Evolutionary conservation across 192 early-diverging fungal species (phyloP).

Genomic region (Linnemannia schmuckeri): DNA sequence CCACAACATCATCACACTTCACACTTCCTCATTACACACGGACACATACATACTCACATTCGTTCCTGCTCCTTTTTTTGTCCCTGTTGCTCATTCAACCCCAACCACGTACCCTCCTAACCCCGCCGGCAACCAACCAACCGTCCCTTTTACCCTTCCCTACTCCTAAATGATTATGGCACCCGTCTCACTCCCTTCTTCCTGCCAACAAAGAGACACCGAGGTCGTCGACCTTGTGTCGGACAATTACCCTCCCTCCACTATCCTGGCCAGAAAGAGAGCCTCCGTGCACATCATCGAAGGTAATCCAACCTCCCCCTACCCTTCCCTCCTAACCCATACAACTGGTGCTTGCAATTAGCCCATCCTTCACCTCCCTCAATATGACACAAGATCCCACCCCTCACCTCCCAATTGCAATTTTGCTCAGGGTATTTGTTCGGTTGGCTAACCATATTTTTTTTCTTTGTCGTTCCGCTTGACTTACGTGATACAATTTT

Average conservation of each 20-base stretch:
- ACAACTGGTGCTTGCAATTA: too few relatives aligned
- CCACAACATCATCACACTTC: neutral
- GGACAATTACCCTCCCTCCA: neutral
- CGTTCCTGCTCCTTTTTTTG: neutral
- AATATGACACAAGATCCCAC: too few relatives aligned
- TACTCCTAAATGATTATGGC: neutral
- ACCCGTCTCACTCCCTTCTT: neutral
- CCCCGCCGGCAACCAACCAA: neutral
- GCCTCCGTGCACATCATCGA: slow-evolving; percentile 28
- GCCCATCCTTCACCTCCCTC: neutral
- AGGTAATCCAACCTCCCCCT: slow-evolving; percentile 17
- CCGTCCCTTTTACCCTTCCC: neutral
- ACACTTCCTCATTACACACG: neutral
- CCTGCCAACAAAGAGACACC: neutral
- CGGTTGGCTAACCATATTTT: neutral
- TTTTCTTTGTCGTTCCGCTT: neutral
- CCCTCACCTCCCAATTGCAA: neutral
- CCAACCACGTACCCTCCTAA: neutral
- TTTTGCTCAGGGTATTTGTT: neutral
- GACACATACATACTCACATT: neutral
- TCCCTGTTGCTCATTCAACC: neutral
- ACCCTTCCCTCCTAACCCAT: too few relatives aligned
- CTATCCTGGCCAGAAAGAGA: slow-evolving; percentile 17
- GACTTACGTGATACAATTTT: neutral
- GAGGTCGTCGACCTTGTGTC: neutral